phyloP scores from a whole-genome alignment of 495 filamentous ascomycete genomes.

The Podospora conica region DNA sequence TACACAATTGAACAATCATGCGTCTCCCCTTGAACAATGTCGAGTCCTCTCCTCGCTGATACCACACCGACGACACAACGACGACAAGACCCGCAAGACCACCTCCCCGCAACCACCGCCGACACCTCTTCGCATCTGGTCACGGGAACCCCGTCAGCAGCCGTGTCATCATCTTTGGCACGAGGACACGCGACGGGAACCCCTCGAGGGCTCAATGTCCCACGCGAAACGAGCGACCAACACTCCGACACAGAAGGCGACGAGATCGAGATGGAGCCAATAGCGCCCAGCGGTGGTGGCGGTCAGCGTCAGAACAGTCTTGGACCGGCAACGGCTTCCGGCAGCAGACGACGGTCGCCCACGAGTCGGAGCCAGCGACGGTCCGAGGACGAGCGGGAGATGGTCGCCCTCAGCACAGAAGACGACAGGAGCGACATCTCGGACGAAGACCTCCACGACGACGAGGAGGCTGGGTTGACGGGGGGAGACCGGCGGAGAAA shows the following conservation, averaged over 20 bases:
- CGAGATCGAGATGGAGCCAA: slow-evolving; percentile 45
- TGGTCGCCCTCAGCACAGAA: slow-evolving; percentile 24
- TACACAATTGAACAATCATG: slow-evolving; percentile 11
- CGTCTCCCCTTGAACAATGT: slow-evolving; percentile 8
- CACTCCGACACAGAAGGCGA: slow-evolving; percentile 16
- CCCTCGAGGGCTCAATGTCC: slow-evolving; percentile 2
- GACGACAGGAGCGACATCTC: slow-evolving; percentile 31
- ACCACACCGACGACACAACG: background rate
- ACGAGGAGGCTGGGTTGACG: slow-evolving; percentile 85
- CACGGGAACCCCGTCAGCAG: background rate
- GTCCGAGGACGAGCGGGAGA: slow-evolving; percentile 32
- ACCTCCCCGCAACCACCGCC: background rate
- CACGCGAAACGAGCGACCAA: slow-evolving; percentile 1
- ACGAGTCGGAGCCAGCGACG: slow-evolving; percentile 15
- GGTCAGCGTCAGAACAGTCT: slow-evolving; percentile 57
- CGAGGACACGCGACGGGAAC: slow-evolving; percentile 6
- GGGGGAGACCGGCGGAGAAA: slow-evolving; percentile 61
- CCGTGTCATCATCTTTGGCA: background rate
- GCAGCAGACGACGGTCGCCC: slow-evolving; percentile 40
- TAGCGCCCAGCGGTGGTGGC: slow-evolving; percentile 38
- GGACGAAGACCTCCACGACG: slow-evolving; percentile 73
- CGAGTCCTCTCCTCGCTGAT: background rate
- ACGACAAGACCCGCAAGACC: background rate
- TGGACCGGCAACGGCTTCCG: slow-evolving; percentile 36
- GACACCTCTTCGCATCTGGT: background rate